These are phyloP conservation scores for Mortierella antarctica DNA, from an alignment of 192 early-diverging fungal genomes.

Conservation along the genomic window DNA sequence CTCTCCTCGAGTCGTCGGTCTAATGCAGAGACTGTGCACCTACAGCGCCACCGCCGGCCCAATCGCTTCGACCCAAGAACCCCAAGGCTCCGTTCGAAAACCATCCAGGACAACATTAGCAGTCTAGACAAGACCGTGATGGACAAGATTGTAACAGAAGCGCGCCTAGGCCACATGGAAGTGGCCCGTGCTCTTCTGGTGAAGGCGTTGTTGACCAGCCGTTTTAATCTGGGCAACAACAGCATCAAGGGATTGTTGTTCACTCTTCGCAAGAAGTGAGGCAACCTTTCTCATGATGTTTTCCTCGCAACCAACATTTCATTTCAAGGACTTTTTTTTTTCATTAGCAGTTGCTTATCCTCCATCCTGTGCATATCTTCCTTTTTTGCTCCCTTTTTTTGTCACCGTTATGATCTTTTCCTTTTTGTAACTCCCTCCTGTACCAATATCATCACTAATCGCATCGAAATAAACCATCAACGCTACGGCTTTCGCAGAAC, in stretches of 20 bases:
- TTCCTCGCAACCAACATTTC: background rate
- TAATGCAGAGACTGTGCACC: background rate
- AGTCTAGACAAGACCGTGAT: conserved; percentile 46
- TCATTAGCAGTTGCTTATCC: background rate
- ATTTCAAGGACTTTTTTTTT: background rate
- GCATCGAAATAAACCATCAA: no score
- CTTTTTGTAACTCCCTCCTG: no score
- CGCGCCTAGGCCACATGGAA: conserved; percentile 43
- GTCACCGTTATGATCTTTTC: no score
- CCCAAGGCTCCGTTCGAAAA: conserved; percentile 11
- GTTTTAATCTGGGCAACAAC: conserved; percentile 23
- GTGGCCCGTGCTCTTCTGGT: conserved; percentile 53
- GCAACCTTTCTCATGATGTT: background rate
- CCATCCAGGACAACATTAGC: conserved; percentile 52
- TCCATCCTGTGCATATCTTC: no score
- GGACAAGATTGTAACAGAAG: conserved; percentile 54
- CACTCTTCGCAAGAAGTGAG: conserved; percentile 29
- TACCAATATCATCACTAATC: no score
- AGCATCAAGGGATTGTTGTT: conserved; percentile 9
- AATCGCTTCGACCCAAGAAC: background rate
- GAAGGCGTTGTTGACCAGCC: conserved; percentile 49
- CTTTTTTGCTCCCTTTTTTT: no score
- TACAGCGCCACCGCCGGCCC: background rate
- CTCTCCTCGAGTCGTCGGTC: conserved; percentile 45
- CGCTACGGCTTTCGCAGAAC: no score